These are phyloP conservation scores for Solanum pimpinellifolium DNA, from an alignment of 257 asterid genomes.

Conservation along the genomic window DNA sequence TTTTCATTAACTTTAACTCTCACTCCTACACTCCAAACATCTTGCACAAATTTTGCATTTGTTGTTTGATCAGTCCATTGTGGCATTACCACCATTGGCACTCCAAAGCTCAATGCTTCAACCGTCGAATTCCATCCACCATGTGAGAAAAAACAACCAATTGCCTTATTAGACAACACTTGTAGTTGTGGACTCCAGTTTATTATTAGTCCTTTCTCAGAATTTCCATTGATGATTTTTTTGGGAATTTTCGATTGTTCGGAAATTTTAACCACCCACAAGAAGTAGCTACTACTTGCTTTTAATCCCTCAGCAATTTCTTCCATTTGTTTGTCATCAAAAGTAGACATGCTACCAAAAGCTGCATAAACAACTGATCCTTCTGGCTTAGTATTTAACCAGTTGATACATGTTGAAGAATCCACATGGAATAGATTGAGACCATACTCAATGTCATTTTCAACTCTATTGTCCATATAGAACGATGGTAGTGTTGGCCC, in stretches of 20 bases:
- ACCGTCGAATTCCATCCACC: slow-evolving; percentile 79
- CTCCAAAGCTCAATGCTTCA: slow-evolving; percentile 59
- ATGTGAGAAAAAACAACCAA: slow-evolving; percentile 66
- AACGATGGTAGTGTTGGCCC: slow-evolving; percentile 75
- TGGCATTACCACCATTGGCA: slow-evolving; percentile 78
- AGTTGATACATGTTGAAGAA: slow-evolving; percentile 15
- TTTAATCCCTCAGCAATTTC: slow-evolving; percentile 46
- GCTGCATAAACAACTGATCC: slow-evolving; percentile 60
- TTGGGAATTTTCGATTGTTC: slow-evolving; percentile 30
- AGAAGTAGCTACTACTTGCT: slow-evolving; percentile 23
- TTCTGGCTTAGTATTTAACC: slow-evolving; percentile 47
- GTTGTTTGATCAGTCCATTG: slow-evolving; percentile 78
- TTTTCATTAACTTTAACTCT: slow-evolving; percentile 27
- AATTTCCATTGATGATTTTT: slow-evolving; percentile 4
- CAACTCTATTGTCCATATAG: slow-evolving; percentile 43
- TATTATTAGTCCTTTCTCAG: slow-evolving; percentile 27
- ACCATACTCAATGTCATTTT: slow-evolving; percentile 34
- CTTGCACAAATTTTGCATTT: slow-evolving; percentile 55
- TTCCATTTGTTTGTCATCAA: slow-evolving; percentile 35
- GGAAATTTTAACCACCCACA: slow-evolving; percentile 46
- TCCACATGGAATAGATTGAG: slow-evolving; percentile 38
- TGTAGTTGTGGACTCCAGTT: slow-evolving; percentile 60
- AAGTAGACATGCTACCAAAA: slow-evolving; percentile 65
- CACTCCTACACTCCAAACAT: slow-evolving; percentile 52
- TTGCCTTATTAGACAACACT: slow-evolving; percentile 34